Base-by-base conservation (phyloP, 139 green algal species). In the Tetraselmis striata region DNA sequence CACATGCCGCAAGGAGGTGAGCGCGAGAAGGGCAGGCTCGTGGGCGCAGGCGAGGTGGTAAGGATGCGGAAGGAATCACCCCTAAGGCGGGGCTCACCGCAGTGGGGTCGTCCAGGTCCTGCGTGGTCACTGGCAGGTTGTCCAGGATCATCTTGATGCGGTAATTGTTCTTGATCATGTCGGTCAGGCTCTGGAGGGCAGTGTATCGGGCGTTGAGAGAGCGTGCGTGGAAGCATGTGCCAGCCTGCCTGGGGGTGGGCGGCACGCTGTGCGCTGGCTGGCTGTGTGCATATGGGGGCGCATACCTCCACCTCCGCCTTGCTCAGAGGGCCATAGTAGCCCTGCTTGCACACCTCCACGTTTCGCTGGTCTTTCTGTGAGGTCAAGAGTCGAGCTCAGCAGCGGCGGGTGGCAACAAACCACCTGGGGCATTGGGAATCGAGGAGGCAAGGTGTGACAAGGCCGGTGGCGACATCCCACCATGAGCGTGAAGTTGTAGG, bases 61-160 rank as follows among this genome's bases (percentile, higher is more conserved):
- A n/a, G n/a, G n/a, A n/a, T n/a, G n/a, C n/a, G n/a, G n/a, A n/a
- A n/a, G n/a, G n/a, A n/a, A n/a, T n/a, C n/a, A n/a, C n/a, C n/a
- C n/a, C n/a, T n/a, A n/a, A n/a, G n/a, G n/a, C n/a, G n/a, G n/a
- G n/a, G n/a, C n/a, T n/a, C n/a, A n/a, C n/a, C n/a, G n/a, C 45
- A 67, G 5, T 18, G 5, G 45, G 85, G 28, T 92, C 84, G 77
- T 93, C 88, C 83, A 98, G 85, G 87, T 96, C 92, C 78, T 95
- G 94, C 1, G 90, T 93, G 23, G 96, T 98, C 76, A 98, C 94
- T 28, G 96, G 96, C 80, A 99, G 88, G 86, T 98, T 98, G 90
- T 99, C 96, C 84, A 99, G 88, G 45, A 98, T 92, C 82, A 99
- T 88, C 83, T 97, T 95, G 28, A 98, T 87, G 0, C 92, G 85